Evolutionary conservation across 169 alveolate genomes (phyloP).

Genomic region (Eimeria necatrix): DNA sequence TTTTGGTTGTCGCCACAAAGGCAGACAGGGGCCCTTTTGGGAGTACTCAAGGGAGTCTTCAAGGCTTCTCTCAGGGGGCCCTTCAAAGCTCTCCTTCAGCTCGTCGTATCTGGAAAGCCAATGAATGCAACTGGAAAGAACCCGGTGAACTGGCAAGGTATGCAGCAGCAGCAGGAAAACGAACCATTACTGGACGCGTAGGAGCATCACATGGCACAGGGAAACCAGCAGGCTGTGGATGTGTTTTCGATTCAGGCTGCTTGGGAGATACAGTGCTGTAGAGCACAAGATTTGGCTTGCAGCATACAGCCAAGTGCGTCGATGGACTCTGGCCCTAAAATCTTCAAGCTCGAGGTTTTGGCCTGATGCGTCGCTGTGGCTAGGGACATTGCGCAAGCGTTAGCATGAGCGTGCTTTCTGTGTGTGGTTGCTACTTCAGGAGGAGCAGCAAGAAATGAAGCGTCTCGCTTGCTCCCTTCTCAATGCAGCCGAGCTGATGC

Average conservation of each 20-base stretch:
- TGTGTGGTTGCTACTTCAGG: background rate
- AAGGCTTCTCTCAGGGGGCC: too few species aligned
- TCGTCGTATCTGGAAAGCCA: background rate
- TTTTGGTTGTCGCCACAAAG: slow-evolving; percentile 10
- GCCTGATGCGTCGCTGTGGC: too few species aligned
- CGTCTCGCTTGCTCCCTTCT: slow-evolving; percentile 16
- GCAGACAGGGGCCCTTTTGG: slow-evolving; percentile 1
- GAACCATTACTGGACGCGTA: background rate
- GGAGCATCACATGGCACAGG: background rate
- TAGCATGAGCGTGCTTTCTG: too few species aligned
- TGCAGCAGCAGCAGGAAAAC: background rate
- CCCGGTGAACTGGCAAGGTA: background rate
- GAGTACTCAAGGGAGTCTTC: background rate
- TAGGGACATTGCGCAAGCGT: too few species aligned
- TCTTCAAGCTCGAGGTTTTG: background rate
- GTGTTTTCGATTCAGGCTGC: background rate
- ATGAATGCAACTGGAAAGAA: background rate
- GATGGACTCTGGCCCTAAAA: background rate
- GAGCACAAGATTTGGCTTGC: background rate
- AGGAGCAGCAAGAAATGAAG: slow-evolving; percentile 13
- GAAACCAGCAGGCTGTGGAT: background rate
- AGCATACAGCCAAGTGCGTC: background rate
- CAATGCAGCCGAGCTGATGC: background rate
- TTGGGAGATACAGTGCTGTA: slow-evolving; percentile 1
- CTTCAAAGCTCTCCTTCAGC: background rate